These are phyloP conservation scores for Phytophthora tubulina DNA, from an alignment of 352 stramenopile species.

Conservation along the genomic window DNA sequence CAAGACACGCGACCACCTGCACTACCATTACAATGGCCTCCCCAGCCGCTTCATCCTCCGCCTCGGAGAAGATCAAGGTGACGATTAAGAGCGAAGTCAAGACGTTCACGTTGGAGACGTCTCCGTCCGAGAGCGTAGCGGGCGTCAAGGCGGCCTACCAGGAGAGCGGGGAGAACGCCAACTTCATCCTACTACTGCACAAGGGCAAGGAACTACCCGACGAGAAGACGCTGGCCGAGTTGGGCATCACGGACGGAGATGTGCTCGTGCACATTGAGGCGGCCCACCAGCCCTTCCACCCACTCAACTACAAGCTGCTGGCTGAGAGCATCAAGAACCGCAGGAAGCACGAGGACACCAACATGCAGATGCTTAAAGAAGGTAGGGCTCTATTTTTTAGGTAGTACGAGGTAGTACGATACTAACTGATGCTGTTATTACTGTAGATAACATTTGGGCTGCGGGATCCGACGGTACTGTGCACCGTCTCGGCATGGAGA, in stretches of 20 bases:
- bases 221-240: slow-evolving; percentile 86
- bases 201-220: slow-evolving; percentile 88
- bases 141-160: slow-evolving; percentile 88
- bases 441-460: slow-evolving; percentile 86
- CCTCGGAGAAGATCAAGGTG: slow-evolving; percentile 69
- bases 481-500: slow-evolving; percentile 84
- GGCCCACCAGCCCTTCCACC: slow-evolving; percentile 87
- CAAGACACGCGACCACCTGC: neutral
- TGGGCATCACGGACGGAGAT: slow-evolving; percentile 58
- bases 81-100: slow-evolving; percentile 84
- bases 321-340: slow-evolving; percentile 82
- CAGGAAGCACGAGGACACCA: slow-evolving; percentile 82
- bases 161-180: slow-evolving; percentile 74
- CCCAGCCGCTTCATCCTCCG: neutral
- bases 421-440: slow-evolving; percentile 6
- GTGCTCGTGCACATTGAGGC: slow-evolving; percentile 89
- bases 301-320: slow-evolving; percentile 87
- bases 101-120: slow-evolving; percentile 75
- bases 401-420: slow-evolving; percentile 11
- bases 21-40: slow-evolving; percentile 28
- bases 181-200: slow-evolving; percentile 87
- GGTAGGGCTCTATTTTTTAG: slow-evolving; percentile 5
- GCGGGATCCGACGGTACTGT: slow-evolving; percentile 79
- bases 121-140: slow-evolving; percentile 76
- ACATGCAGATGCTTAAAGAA: slow-evolving; percentile 87